Conservation (phyloP, 352 stramenopile species). For the Globisporangium takayamanum region DNA sequence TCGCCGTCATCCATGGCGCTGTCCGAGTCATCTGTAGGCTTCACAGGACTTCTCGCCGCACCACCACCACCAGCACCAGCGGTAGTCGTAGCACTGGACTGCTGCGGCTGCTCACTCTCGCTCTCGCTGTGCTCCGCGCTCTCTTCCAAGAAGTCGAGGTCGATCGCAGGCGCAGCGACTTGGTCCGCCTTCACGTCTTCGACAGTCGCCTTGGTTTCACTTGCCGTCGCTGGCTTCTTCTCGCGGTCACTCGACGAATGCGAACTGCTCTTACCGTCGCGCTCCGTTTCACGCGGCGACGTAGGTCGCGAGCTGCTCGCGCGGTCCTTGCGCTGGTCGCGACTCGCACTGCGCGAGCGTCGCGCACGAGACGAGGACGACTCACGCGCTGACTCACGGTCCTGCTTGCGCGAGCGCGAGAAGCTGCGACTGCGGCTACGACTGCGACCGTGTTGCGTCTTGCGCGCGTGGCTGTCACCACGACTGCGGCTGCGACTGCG, state of each 20-base stretch:
- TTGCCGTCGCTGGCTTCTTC: background rate
- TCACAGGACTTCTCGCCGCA: slow-evolving; percentile 1
- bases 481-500: slow-evolving; percentile 32
- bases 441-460: slow-evolving; percentile 15
- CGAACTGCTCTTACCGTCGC: slow-evolving; percentile 3
- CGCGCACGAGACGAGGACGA: slow-evolving; percentile 12
- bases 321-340: slow-evolving; percentile 16
- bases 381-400: slow-evolving; percentile 21
- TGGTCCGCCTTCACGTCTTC: slow-evolving; percentile 78
- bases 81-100: background rate
- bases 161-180: slow-evolving; percentile 73
- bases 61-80: background rate
- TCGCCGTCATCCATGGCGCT: background rate
- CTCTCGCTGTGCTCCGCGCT: slow-evolving; percentile 34
- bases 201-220: slow-evolving; percentile 14
- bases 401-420: slow-evolving; percentile 35
- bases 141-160: slow-evolving; percentile 79
- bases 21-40: background rate
- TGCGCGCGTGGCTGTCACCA: slow-evolving; percentile 17
- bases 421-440: slow-evolving; percentile 44
- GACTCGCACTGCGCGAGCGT: slow-evolving; percentile 45
- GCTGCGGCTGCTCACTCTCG: slow-evolving; percentile 20
- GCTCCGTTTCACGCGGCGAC: slow-evolving; percentile 6
- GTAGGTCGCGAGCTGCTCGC: slow-evolving; percentile 11
- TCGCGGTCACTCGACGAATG: background rate